A percentile compares a stretch with the other conserved stretches of the same genome.
Conservation (phyloP, 2,329 filamentous ascomycete species). For the Botrytis byssoidea region DNA sequence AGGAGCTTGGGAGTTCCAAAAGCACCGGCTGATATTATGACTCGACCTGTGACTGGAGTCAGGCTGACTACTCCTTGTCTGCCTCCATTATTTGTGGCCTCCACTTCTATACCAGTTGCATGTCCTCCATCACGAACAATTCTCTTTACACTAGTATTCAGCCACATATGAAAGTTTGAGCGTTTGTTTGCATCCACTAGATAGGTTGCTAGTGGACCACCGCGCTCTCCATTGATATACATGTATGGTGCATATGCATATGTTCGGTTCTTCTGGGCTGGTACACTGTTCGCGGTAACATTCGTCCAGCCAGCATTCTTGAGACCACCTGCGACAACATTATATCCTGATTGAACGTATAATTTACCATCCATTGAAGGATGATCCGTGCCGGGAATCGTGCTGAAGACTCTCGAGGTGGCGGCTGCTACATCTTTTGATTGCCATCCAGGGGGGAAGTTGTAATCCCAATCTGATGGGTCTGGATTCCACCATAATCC, state of each 20-base stretch:
- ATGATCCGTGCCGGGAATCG: conserved; percentile 67
- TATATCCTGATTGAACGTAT: conserved; percentile 66
- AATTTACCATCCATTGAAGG: conserved; percentile 65
- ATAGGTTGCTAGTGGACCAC: conserved; percentile 70
- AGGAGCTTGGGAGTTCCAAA: conserved; percentile 63
- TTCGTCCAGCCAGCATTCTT: conserved; percentile 59
- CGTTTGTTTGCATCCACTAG: conserved; percentile 59
- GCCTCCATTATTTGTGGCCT: conserved; percentile 52
- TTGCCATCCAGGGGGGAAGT: conserved; percentile 72
- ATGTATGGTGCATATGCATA: conserved; percentile 66
- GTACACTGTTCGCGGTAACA: conserved; percentile 57
- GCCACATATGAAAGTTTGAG: conserved; percentile 65
- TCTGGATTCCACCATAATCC: conserved; percentile 68
- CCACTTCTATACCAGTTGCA: conserved; percentile 67
- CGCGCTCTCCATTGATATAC: conserved; percentile 64
- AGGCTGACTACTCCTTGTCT: conserved; percentile 60
- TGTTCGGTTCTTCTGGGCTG: conserved; percentile 63
- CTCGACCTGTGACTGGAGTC: conserved; percentile 58
- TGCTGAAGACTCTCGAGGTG: conserved; percentile 60
- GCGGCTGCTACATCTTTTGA: conserved; percentile 58
- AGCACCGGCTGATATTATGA: conserved; percentile 66
- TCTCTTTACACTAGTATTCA: conserved; percentile 64
- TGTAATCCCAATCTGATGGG: conserved; percentile 65
- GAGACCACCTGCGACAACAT: conserved; percentile 60
- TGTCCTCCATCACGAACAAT: conserved; percentile 62